Evolutionary conservation across 208 protist species (phyloP), one percentile per base, ranked within the genome.

Genomic region (Acanthamoeba lenticulata): DNA sequence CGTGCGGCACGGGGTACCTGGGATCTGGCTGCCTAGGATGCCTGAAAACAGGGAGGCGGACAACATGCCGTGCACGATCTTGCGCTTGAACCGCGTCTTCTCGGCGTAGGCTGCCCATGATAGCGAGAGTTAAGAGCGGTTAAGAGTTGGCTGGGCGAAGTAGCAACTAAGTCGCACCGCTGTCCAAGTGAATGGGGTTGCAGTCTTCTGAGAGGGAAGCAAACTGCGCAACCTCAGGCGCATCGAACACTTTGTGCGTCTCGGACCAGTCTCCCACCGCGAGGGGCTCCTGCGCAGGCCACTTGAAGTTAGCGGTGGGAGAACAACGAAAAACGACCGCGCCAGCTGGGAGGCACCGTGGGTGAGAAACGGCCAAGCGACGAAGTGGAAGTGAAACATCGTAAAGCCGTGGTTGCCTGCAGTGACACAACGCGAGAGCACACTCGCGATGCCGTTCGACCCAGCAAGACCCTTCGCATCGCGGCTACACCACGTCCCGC

Each of bases 161-260:
- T 7, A 38, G n/a, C 29, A 40, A 1, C n/a, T 11, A 36, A 29
- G 83, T 17, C 13, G 29, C 17, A 40, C 47, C 55, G 5, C 9
- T 29, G 34, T 90, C 83, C 1, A 90, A 34, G 55, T 90, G 83
- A n/a, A 90, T 45, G 3, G 83, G 83, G 49, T 90, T 90, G 44
- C 29, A 38, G 27, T 90, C 83, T 34, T 90, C 83, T 13, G 83
- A 90, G 49, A 90, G 83, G 5, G 44, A 9, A 11, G 49, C 34
- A n/a, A 90, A 90, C 55, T 90, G 83, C 0, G 47, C 36, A 36
- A 90, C 83, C 29, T 90, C 83, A 3, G 29, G 47, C 0, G 11
- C 5, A 21, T n/a, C 44, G 27, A 90, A 90, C 49, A 40, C 36
- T 44, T 90, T 90, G 55, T 40, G 34, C 49, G 40, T 40, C 83